phyloP scores from a whole-genome alignment of 2,329 filamentous ascomycete species.

The Beauveria caledonica region DNA sequence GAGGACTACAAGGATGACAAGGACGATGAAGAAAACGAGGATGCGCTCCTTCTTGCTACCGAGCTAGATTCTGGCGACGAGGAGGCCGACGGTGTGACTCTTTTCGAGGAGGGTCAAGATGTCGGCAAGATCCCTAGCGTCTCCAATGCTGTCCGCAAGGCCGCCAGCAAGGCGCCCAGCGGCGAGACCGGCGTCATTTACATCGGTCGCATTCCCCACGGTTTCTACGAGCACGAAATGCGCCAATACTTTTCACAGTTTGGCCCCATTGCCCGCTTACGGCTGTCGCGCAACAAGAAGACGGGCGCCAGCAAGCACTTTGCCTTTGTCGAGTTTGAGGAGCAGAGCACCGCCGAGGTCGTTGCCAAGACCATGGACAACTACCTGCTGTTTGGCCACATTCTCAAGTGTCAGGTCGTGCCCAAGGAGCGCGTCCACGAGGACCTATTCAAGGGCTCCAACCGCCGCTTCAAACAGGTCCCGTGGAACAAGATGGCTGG shows the following conservation, averaged over 20 bases:
- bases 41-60: constrained; percentile 35
- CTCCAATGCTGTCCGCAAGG: constrained; percentile 36
- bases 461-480: constrained; percentile 79
- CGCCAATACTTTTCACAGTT: constrained; percentile 90
- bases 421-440: constrained; percentile 70
- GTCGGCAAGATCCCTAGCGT: constrained; percentile 43
- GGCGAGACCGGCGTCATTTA: constrained; percentile 73
- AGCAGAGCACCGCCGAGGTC: constrained; percentile 72
- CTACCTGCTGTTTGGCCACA: constrained; percentile 90
- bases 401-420: constrained; percentile 78
- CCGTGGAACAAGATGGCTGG: constrained; percentile 85
- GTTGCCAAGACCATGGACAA: constrained; percentile 96
- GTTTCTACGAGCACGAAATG: constrained; percentile 98
- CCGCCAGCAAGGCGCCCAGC: constrained; percentile 27
- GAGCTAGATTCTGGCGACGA: constrained; percentile 36
- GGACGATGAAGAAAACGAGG: constrained; percentile 31
- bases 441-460: constrained; percentile 82
- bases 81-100: constrained; percentile 26
- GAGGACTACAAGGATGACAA: constrained; percentile 17
- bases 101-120: constrained; percentile 40
- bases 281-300: constrained; percentile 84
- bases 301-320: constrained; percentile 90
- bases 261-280: constrained; percentile 67
- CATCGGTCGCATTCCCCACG: constrained; percentile 79
- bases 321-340: constrained; percentile 85